Conservation (phyloP, 768 basidiomycete species). For the Pulveroboletus sp. region DNA sequence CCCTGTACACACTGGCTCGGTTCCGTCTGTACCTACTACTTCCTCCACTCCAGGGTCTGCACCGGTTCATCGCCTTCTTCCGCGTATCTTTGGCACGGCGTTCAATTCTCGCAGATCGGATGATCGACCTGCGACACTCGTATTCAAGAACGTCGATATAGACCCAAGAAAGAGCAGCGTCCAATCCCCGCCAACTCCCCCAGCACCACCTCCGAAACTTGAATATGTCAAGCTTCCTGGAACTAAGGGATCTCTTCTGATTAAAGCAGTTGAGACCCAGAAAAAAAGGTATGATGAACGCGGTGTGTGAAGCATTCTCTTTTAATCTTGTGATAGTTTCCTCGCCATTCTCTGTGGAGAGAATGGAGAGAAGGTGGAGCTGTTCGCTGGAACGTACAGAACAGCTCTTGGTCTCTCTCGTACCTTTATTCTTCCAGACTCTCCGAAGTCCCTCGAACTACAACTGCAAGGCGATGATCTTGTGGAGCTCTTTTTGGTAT, state of each 20-base stretch:
- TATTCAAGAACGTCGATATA: slow-evolving; percentile 35
- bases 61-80: slow-evolving; percentile 60
- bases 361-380: slow-evolving; percentile 86
- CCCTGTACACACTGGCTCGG: slow-evolving; percentile 18
- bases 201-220: slow-evolving; percentile 72
- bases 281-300: slow-evolving; percentile 65
- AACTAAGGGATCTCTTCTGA: slow-evolving; percentile 77
- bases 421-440: slow-evolving; percentile 89
- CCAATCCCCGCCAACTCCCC: slow-evolving; percentile 36
- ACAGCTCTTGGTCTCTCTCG: slow-evolving; percentile 89
- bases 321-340: slow-evolving; percentile 48
- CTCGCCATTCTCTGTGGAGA: slow-evolving; percentile 91
- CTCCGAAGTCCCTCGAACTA: slow-evolving; percentile 80
- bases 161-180: slow-evolving; percentile 36
- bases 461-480: slow-evolving; percentile 90
- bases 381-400: slow-evolving; percentile 87
- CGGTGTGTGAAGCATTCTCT: neutral
- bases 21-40: slow-evolving; percentile 22
- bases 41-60: slow-evolving; percentile 29
- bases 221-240: slow-evolving; percentile 92
- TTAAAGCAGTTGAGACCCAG: slow-evolving; percentile 85
- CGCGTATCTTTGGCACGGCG: slow-evolving; percentile 64
- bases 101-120: slow-evolving; percentile 57
- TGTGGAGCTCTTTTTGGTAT: slow-evolving; percentile 88
- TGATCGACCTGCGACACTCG: slow-evolving; percentile 39